phyloP scores from a whole-genome alignment of 2,329 filamentous ascomycete genomes.

The Clarireedia sp. region DNA sequence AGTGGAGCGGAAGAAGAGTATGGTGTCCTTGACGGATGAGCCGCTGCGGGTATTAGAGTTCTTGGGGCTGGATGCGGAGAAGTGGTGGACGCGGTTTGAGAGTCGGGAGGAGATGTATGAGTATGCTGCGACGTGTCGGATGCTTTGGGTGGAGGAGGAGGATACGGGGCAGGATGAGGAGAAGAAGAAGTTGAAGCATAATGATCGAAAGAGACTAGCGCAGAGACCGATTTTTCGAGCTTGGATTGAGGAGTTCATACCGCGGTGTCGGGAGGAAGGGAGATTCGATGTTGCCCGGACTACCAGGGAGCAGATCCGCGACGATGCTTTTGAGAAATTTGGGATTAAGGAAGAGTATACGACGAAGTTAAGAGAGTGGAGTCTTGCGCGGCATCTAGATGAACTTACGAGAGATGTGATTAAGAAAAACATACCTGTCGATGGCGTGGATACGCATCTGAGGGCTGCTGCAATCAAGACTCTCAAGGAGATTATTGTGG shows the following conservation, averaged over 20 bases:
- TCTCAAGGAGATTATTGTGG: slow-evolving; percentile 43
- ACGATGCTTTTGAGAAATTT: slow-evolving; percentile 48
- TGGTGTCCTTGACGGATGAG: slow-evolving; percentile 52
- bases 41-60: slow-evolving; percentile 51
- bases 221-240: slow-evolving; percentile 48
- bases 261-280: slow-evolving; percentile 37
- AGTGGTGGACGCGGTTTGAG: slow-evolving; percentile 49
- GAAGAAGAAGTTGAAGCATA: slow-evolving; percentile 37
- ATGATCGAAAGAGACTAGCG: slow-evolving; percentile 49
- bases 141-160: slow-evolving; percentile 45
- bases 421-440: slow-evolving; percentile 31
- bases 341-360: slow-evolving; percentile 38
- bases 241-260: slow-evolving; percentile 60
- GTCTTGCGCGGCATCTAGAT: slow-evolving; percentile 33
- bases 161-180: slow-evolving; percentile 11
- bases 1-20: slow-evolving; percentile 43
- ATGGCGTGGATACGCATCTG: neutral
- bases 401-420: slow-evolving; percentile 41
- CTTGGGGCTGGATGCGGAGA: slow-evolving; percentile 46
- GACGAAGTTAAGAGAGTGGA: slow-evolving; percentile 35
- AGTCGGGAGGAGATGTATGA: slow-evolving; percentile 49
- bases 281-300: slow-evolving; percentile 27
- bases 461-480: slow-evolving; percentile 31
- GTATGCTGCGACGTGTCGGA: slow-evolving; percentile 49
- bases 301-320: slow-evolving; percentile 39